Conservation (phyloP, 306 rosid species). For the Dalbergia cochinchinensis region DNA sequence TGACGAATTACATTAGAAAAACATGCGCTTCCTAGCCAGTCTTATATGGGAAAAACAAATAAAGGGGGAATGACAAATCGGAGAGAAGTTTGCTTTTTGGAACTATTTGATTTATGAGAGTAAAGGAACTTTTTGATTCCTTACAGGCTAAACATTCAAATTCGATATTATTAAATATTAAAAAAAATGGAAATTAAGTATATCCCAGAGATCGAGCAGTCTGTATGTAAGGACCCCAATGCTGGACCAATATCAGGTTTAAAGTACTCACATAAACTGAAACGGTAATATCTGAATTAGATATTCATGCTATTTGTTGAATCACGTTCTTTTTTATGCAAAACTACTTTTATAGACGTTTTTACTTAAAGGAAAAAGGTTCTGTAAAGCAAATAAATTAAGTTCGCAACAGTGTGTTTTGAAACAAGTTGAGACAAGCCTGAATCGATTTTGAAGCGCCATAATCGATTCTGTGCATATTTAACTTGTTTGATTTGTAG, state of each 20-base stretch:
- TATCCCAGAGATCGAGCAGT: background rate
- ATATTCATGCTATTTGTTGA: slow-evolving; percentile 9
- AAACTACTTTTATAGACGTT: background rate
- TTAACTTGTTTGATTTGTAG: too few species aligned
- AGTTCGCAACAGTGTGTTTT: too few species aligned
- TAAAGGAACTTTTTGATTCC: slow-evolving; percentile 49
- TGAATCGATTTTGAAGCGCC: too few species aligned
- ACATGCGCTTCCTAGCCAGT: background rate
- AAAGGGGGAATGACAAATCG: background rate
- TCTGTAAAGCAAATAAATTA: background rate
- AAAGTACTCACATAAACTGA: background rate
- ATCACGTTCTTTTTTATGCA: background rate
- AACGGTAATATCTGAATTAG: background rate
- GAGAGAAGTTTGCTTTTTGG: slow-evolving; percentile 31
- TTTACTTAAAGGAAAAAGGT: background rate
- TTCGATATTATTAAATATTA: background rate
- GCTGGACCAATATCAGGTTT: background rate
- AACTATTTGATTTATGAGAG: background rate
- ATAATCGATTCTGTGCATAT: too few species aligned
- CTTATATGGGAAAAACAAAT: background rate
- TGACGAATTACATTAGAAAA: background rate
- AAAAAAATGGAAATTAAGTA: background rate
- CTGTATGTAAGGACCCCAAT: background rate
- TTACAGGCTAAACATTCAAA: slow-evolving; percentile 49
- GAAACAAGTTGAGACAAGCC: too few species aligned